These are phyloP conservation scores for Paragyromitra xinjiangensis DNA, from an alignment of 495 filamentous ascomycete species.

Conservation along the genomic window DNA sequence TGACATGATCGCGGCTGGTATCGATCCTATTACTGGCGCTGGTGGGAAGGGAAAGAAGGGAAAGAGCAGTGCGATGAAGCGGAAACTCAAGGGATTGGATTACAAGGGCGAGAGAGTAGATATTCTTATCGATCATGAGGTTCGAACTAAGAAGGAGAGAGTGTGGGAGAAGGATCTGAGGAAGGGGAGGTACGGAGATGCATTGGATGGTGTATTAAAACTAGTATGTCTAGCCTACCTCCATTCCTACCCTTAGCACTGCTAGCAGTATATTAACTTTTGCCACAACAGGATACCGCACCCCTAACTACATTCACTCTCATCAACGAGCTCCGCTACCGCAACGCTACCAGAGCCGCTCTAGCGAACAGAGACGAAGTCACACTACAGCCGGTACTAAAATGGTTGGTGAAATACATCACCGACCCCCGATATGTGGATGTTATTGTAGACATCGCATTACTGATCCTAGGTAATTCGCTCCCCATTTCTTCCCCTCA, in stretches of 20 bases:
- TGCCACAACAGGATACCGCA: conserved; percentile 61
- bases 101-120: conserved; percentile 86
- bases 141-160: conserved; percentile 68
- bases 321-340: conserved; percentile 83
- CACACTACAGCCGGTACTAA: conserved; percentile 79
- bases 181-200: conserved; percentile 76
- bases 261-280: conserved; percentile 23
- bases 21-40: conserved; percentile 73
- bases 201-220: conserved; percentile 80
- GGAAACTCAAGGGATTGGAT: conserved; percentile 76
- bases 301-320: conserved; percentile 74
- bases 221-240: conserved; percentile 42
- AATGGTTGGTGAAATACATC: conserved; percentile 82
- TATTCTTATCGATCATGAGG: conserved; percentile 82
- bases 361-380: conserved; percentile 83
- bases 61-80: conserved; percentile 73
- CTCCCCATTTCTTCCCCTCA: background rate
- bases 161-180: conserved; percentile 83
- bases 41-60: conserved; percentile 73
- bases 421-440: conserved; percentile 78
- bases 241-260: background rate
- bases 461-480: conserved; percentile 68
- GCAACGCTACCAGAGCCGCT: conserved; percentile 83
- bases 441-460: conserved; percentile 78
- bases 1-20: conserved; percentile 85